Conservation (phyloP, 805 yeast genomes). For the Kuraishia capsulata region DNA sequence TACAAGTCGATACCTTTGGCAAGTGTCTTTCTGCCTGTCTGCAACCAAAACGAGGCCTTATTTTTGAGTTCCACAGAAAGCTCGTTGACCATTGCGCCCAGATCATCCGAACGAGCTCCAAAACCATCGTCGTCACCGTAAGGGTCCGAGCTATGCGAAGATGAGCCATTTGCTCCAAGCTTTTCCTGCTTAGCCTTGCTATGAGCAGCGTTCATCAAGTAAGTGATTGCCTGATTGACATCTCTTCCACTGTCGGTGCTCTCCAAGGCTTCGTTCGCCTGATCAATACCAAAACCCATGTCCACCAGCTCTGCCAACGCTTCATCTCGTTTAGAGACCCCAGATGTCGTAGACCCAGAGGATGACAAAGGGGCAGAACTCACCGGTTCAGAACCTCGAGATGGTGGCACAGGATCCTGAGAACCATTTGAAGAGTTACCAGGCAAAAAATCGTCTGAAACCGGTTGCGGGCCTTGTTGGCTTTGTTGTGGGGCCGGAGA, state of each 20-base stretch:
- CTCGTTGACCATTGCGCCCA: conserved; percentile 36
- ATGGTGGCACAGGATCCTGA: background rate
- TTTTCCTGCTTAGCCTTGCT: conserved; percentile 11
- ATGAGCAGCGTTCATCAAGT: conserved; percentile 54
- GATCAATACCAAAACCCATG: conserved; percentile 66
- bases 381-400: background rate
- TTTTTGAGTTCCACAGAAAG: conserved; percentile 46
- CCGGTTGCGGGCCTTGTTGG: background rate
- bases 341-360: conserved; percentile 3
- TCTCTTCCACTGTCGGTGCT: conserved; percentile 43
- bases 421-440: background rate
- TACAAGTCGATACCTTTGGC: conserved; percentile 56
- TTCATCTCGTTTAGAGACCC: conserved; percentile 26
- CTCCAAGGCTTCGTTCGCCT: conserved; percentile 50
- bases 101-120: conserved; percentile 18
- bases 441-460: background rate
- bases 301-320: conserved; percentile 64
- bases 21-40: conserved; percentile 51
- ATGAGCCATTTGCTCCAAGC: conserved; percentile 12
- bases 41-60: conserved; percentile 50
- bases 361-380: background rate
- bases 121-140: conserved; percentile 2
- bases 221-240: conserved; percentile 57
- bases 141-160: conserved; percentile 1
- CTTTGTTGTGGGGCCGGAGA: background rate